phyloP scores from a whole-genome alignment of 495 filamentous ascomycete genomes.

The Penicillium cinerascens region DNA sequence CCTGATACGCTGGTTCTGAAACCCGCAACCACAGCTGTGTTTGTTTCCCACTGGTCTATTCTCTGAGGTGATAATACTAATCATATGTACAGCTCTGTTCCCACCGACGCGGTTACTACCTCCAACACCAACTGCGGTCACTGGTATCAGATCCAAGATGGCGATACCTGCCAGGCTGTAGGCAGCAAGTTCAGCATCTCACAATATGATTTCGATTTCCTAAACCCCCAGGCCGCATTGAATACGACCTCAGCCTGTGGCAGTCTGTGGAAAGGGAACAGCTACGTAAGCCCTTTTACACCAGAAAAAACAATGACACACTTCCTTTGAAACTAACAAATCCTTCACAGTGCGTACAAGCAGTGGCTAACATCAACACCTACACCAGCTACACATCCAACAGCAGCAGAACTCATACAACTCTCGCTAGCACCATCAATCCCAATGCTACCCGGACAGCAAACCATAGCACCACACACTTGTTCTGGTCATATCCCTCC shows the following conservation, averaged over 20 bases:
- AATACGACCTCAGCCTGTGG: not conserved
- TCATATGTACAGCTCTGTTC: not conserved
- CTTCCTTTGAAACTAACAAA: not conserved
- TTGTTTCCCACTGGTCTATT: not conserved
- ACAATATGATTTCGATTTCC: constrained; percentile 2
- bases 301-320: not conserved
- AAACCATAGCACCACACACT: constrained; percentile 1
- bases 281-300: constrained; percentile 2
- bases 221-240: constrained; percentile 2
- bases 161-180: constrained; percentile 1
- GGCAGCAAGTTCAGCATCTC: constrained; percentile 1
- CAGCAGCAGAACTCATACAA: not conserved
- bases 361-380: constrained; percentile 4
- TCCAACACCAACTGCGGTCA: constrained; percentile 7
- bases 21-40: constrained; percentile 2
- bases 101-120: constrained; percentile 4
- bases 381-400: constrained; percentile 3
- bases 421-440: constrained; percentile 4
- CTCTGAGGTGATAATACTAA: not conserved
- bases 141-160: constrained; percentile 6
- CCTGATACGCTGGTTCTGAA: constrained; percentile 1
- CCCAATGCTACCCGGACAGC: constrained; percentile 7
- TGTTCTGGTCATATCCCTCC: not conserved
- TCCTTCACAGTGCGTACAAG: constrained; percentile 4
- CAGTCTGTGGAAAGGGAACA: constrained; percentile 3